Evolutionary conservation across 352 stramenopile species (phyloP).

Genomic region (Stramenopiles sp.): DNA sequence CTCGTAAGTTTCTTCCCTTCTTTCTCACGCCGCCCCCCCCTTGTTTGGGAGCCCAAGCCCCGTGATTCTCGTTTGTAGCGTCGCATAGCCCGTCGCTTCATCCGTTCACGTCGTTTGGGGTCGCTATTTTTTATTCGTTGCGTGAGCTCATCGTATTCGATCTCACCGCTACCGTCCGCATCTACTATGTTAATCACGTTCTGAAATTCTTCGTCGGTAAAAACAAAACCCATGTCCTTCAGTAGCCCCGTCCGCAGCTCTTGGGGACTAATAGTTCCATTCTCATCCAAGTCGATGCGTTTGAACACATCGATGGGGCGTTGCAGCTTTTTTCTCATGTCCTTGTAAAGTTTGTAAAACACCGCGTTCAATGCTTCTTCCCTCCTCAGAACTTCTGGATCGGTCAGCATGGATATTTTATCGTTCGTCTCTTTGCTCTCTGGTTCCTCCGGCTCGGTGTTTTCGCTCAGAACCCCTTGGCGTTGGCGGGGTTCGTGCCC

Average conservation of each 20-base stretch:
- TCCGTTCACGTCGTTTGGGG: background rate
- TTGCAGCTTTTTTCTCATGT: background rate
- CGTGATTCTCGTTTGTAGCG: too few relatives aligned
- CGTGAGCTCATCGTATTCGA: background rate
- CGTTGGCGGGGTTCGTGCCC: background rate
- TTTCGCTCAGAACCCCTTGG: background rate
- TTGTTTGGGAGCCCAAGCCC: too few relatives aligned
- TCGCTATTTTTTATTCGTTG: background rate
- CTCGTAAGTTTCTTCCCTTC: too few relatives aligned
- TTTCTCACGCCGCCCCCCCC: too few relatives aligned
- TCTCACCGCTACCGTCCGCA: background rate
- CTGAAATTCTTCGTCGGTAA: background rate
- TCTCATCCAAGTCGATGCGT: background rate
- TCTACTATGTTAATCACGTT: background rate
- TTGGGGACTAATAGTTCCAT: background rate
- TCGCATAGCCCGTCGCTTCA: too few relatives aligned
- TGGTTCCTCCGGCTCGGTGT: background rate
- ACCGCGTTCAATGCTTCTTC: background rate
- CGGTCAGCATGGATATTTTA: background rate
- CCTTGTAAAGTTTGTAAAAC: slow-evolving; percentile 7
- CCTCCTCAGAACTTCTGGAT: background rate
- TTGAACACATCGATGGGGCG: background rate
- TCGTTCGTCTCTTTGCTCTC: background rate
- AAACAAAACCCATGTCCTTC: background rate
- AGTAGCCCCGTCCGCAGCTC: background rate